Evolutionary conservation across 176 grass and related monocot species (phyloP).

Genomic region (Hyparrhenia diplandra): DNA sequence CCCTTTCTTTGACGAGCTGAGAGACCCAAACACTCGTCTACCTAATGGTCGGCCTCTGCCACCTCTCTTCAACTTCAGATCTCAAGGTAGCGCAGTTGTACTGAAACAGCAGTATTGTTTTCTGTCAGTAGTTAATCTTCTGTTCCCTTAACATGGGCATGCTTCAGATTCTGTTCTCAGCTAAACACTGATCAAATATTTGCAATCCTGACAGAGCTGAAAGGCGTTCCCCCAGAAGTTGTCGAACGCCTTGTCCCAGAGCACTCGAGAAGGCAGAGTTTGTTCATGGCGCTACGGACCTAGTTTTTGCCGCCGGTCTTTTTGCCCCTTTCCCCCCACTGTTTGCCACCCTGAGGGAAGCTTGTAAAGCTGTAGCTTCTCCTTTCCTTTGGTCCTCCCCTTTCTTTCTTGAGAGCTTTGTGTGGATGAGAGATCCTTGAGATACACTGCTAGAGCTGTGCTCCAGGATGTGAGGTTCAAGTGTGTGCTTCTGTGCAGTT

Average conservation of each 20-base stretch:
- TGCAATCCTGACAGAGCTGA: conserved; percentile 55
- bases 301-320: conserved; percentile 6
- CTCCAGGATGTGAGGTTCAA: conserved; percentile 7
- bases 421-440: conserved; percentile 22
- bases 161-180: neutral
- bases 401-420: conserved; percentile 16
- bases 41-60: conserved; percentile 82
- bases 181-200: conserved; percentile 22
- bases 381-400: neutral
- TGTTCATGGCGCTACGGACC: conserved; percentile 87
- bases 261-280: conserved; percentile 74
- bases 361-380: conserved; percentile 54
- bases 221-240: conserved; percentile 46
- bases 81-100: conserved; percentile 39
- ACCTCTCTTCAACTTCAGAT: conserved; percentile 85
- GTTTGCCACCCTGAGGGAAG: conserved; percentile 30
- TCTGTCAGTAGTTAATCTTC: neutral
- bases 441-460: neutral
- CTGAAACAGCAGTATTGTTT: neutral
- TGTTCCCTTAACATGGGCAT: neutral
- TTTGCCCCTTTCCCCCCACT: neutral
- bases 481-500: conserved; percentile 33
- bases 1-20: conserved; percentile 93
- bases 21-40: conserved; percentile 75
- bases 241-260: conserved; percentile 68